These are phyloP conservation scores for Lactarius indigo DNA, from an alignment of 768 basidiomycete species.

Conservation along the genomic window DNA sequence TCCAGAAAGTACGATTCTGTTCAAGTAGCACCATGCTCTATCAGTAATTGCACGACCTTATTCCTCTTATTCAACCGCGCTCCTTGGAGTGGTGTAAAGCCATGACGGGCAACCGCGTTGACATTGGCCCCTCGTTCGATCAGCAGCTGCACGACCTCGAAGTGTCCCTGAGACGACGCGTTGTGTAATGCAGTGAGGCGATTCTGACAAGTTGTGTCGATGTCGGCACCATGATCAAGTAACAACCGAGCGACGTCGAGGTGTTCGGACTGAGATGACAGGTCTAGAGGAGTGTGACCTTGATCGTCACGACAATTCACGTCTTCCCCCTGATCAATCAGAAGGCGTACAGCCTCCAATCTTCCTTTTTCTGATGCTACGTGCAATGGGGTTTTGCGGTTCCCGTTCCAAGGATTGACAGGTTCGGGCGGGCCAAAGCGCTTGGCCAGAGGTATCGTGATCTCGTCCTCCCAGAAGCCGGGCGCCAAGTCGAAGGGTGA, in stretches of 20 bases:
- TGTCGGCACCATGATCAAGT: background rate
- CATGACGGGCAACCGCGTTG: background rate
- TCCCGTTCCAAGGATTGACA: too few relatives aligned
- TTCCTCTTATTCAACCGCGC: background rate
- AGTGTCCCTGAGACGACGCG: background rate
- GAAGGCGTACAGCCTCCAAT: background rate
- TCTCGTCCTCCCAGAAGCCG: too few relatives aligned
- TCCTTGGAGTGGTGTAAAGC: background rate
- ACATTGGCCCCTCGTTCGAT: background rate
- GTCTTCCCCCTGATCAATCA: background rate
- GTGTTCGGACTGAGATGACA: background rate
- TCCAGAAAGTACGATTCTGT: background rate
- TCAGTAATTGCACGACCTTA: background rate
- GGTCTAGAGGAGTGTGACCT: background rate
- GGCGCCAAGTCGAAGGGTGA: too few relatives aligned
- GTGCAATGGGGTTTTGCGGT: background rate
- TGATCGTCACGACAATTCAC: background rate
- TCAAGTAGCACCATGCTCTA: background rate
- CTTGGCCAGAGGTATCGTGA: too few relatives aligned
- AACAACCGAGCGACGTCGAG: background rate
- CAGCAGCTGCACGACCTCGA: background rate
- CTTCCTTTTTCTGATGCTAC: background rate
- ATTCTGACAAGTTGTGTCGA: background rate
- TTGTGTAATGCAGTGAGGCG: background rate
- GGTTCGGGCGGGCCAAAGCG: too few relatives aligned